Base-by-base conservation (phyloP, 768 basidiomycete genomes). In the Lentinula lateritia region DNA sequence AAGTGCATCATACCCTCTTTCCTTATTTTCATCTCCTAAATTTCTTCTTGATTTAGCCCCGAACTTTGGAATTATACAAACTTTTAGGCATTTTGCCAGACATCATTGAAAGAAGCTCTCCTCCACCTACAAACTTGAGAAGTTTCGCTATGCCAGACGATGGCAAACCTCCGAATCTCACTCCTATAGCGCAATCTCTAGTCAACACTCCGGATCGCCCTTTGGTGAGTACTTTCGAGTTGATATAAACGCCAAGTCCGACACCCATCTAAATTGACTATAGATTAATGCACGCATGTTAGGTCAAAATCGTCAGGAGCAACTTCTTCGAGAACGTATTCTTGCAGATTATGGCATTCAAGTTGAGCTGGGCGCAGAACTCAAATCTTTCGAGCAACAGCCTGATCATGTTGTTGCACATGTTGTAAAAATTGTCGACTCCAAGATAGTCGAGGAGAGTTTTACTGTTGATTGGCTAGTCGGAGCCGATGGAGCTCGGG, bases 401-500 rank as follows among this genome's bases (percentile, higher is more conserved):
- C 50, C 62, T 0, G 73, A 75, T 53, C 60, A 64, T 32, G 75
- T 79, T 9, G 62, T 64, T 0, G 73, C 69, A 1, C 66, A 65
- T 20, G 32, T 78, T 12, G 63, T 62, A 6, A 72, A 68, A 43
- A 53, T 41, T 6, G 48, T 45, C 13, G 64, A 70, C 2, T 73
- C 66, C 0, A 23, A 67, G 32, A 70, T 71, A 38, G 45, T 52
- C 0, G 50, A 59, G n/a, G 76, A 80, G 61, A 67, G 53, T 2
- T 61, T 71, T 6, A 66, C 64, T n/a, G 67, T 66, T 52, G 66
- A 70, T 2, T 80, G 70, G 64, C 63, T 83, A 0, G 66, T 81
- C 13, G 79, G 79, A 2, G 68, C 74, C 0, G 82, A 81, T 62
- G 78, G 78, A 15, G 80, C 75, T 0, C 68, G 36, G 38, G 78